Evolutionary conservation across 148 eudicot species (phyloP).

Genomic region (Silene conica): DNA sequence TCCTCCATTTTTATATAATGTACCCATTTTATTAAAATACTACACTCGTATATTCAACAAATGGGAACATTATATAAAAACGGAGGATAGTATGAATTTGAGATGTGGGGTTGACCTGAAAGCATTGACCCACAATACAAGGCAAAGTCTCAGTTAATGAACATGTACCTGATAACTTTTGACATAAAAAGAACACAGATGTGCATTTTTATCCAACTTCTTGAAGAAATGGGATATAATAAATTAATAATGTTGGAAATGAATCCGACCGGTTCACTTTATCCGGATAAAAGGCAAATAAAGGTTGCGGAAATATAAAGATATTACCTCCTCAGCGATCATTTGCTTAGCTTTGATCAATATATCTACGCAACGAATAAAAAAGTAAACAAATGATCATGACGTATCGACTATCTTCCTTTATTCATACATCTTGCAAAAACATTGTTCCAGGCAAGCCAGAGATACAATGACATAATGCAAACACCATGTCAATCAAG

Average conservation of each 20-base stretch:
- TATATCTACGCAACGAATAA: too few relatives aligned
- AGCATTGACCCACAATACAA: background rate
- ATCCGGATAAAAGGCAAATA: too few relatives aligned
- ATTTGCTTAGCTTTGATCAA: too few relatives aligned
- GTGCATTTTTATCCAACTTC: background rate
- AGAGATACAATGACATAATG: background rate
- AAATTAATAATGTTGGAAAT: background rate
- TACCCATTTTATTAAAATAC: too few relatives aligned
- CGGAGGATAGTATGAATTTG: too few relatives aligned
- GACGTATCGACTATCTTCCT: too few relatives aligned
- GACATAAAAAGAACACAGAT: conserved; percentile 9
- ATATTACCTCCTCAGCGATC: too few relatives aligned
- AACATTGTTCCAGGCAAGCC: background rate
- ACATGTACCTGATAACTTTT: conserved; percentile 13
- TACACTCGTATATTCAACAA: too few relatives aligned
- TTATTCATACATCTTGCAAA: background rate
- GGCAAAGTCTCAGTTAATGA: background rate
- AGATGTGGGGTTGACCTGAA: conserved; percentile 14
- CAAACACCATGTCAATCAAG: background rate
- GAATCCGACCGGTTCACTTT: background rate
- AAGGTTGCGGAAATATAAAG: too few relatives aligned
- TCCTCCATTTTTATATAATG: too few relatives aligned
- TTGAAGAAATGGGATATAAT: background rate
- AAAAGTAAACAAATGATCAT: too few relatives aligned
- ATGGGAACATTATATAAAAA: too few relatives aligned